Evolutionary conservation across 2,329 filamentous ascomycete species (phyloP).

Genomic region (Thielaviopsis musarum): DNA sequence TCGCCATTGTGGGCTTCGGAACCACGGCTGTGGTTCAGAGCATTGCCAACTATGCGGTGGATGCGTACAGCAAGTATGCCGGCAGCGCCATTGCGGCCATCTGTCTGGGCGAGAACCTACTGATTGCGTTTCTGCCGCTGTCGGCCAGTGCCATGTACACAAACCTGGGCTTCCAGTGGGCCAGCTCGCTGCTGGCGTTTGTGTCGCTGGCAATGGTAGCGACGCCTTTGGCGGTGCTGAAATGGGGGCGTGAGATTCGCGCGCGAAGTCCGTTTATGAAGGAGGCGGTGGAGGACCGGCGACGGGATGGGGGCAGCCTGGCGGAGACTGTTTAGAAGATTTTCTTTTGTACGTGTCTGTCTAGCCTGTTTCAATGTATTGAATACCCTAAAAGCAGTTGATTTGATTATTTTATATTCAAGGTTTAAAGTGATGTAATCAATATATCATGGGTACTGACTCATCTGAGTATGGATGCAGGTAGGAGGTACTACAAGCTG

Average conservation of each 20-base stretch:
- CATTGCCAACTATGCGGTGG: slow-evolving; percentile 31
- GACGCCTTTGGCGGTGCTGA: slow-evolving; percentile 8
- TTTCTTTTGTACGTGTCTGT: neutral
- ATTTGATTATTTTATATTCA: too few species aligned
- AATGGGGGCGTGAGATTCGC: slow-evolving; percentile 9
- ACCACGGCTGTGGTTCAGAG: slow-evolving; percentile 29
- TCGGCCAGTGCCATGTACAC: slow-evolving; percentile 9
- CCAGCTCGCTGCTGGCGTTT: slow-evolving; percentile 11
- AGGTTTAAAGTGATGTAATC: too few species aligned
- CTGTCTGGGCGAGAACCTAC: slow-evolving; percentile 30
- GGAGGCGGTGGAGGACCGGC: slow-evolving; percentile 6
- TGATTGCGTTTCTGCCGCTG: slow-evolving; percentile 21
- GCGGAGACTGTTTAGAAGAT: neutral
- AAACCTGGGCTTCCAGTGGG: slow-evolving; percentile 11
- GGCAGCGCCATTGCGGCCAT: slow-evolving; percentile 31
- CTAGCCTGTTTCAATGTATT: neutral
- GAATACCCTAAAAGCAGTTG: too few species aligned
- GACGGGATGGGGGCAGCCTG: neutral
- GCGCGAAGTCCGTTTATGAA: slow-evolving; percentile 11
- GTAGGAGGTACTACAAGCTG: too few species aligned
- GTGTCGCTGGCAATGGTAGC: slow-evolving; percentile 11
- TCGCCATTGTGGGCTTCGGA: slow-evolving; percentile 31
- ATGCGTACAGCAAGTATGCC: slow-evolving; percentile 32
- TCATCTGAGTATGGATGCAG: too few species aligned
- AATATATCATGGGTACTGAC: too few species aligned